Percentiles rank a stretch among this genome's conserved stretches.
These are phyloP conservation scores for Porcisia hertigi DNA, from an alignment of 208 protist species.

Conservation along the genomic window DNA sequence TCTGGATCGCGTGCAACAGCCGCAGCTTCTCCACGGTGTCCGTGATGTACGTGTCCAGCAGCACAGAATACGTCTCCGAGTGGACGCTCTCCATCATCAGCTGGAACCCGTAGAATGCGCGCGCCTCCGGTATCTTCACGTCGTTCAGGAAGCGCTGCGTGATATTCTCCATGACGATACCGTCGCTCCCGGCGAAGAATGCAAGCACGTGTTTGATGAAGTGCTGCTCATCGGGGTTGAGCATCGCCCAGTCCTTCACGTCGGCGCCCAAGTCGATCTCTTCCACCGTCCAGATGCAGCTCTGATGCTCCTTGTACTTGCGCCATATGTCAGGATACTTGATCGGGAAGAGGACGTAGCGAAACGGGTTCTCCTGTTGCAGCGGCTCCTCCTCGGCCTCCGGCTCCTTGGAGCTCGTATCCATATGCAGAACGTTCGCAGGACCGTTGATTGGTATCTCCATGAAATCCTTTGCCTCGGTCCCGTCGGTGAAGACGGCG, in stretches of 20 bases:
- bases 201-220: too few relatives aligned
- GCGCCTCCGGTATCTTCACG: too few relatives aligned
- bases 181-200: too few relatives aligned
- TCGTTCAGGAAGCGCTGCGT: too few relatives aligned
- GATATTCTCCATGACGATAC: too few relatives aligned
- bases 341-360: constrained; percentile 99
- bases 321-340: constrained; percentile 97
- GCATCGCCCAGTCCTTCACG: constrained; percentile 94
- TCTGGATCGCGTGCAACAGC: too few relatives aligned
- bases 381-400: constrained; percentile 89
- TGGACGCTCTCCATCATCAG: too few relatives aligned
- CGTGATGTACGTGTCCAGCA: too few relatives aligned
- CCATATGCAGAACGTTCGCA: constrained; percentile 17
- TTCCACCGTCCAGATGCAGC: constrained; percentile 98
- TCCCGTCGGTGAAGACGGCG: constrained; percentile 2
- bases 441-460: constrained; percentile 6
- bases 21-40: too few relatives aligned
- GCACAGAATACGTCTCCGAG: too few relatives aligned
- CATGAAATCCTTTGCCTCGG: constrained; percentile 2
- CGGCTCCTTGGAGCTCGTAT: constrained; percentile 3
- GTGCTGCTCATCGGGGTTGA: constrained; percentile 95
- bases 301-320: constrained; percentile 99
- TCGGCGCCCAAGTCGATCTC: constrained; percentile 98
- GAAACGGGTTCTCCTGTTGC: constrained; percentile 94
- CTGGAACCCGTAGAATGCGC: too few relatives aligned